These are phyloP conservation scores for Aspergillus mulundensis DNA, from an alignment of 495 filamentous ascomycete genomes.

Conservation along the genomic window DNA sequence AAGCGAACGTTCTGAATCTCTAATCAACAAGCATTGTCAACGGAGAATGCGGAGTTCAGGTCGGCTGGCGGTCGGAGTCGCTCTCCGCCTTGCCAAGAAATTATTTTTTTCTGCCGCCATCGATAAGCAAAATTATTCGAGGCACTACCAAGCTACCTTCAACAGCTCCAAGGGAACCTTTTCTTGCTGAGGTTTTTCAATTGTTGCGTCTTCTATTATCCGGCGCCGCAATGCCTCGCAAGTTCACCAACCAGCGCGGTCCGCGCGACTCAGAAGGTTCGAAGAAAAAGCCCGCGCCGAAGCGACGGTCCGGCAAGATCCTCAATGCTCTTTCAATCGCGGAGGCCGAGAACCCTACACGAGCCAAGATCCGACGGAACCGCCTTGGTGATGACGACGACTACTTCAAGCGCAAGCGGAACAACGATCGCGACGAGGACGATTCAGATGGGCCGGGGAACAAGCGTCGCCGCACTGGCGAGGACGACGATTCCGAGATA, in stretches of 20 bases:
- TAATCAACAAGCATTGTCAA: background rate
- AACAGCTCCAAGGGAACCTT: slow-evolving; percentile 2
- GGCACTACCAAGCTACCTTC: slow-evolving; percentile 12
- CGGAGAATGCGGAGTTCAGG: slow-evolving; percentile 2
- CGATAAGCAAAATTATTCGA: slow-evolving; percentile 22
- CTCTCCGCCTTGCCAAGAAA: slow-evolving; percentile 35
- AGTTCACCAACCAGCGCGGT: slow-evolving; percentile 49
- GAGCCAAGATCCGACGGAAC: slow-evolving; percentile 47
- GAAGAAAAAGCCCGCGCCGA: slow-evolving; percentile 38
- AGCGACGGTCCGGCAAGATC: slow-evolving; percentile 53
- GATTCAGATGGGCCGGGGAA: slow-evolving; percentile 47
- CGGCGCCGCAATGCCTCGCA: slow-evolving; percentile 58
- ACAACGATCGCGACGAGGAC: slow-evolving; percentile 18
- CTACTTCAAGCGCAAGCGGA: slow-evolving; percentile 41
- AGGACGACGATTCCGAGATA: slow-evolving; percentile 36
- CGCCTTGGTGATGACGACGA: slow-evolving; percentile 59
- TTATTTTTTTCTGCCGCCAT: slow-evolving; percentile 30
- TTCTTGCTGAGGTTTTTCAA: background rate
- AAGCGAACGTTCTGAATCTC: background rate
- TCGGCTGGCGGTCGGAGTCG: background rate
- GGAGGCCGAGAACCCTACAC: slow-evolving; percentile 52
- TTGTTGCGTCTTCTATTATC: slow-evolving; percentile 4
- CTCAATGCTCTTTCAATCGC: slow-evolving; percentile 87
- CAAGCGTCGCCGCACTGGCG: slow-evolving; percentile 41
- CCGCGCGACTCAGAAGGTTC: slow-evolving; percentile 48